Evolutionary conservation across 768 basidiomycete species (phyloP).

Genomic region (Fomitopsis pulvina): DNA sequence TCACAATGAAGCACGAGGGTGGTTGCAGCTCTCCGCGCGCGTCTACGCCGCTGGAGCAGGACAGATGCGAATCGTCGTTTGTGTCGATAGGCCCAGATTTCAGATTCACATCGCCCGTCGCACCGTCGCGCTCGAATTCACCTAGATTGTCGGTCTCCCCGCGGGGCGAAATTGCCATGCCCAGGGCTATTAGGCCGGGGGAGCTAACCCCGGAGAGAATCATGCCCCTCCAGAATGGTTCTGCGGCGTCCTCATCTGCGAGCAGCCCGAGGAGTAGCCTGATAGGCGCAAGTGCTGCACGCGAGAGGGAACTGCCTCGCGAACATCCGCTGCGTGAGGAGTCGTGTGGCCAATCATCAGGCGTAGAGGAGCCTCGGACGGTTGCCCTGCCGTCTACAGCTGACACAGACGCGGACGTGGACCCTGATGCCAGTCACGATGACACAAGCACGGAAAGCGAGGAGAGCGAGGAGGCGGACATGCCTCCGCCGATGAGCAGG

Average conservation of each 20-base stretch:
- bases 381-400: no score
- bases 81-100: neutral
- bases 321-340: no score
- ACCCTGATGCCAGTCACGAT: no score
- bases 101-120: neutral
- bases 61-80: neutral
- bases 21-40: neutral
- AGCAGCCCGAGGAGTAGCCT: neutral
- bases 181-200: neutral
- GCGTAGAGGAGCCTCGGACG: no score
- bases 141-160: no score
- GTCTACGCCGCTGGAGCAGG: slow-evolving; percentile 1
- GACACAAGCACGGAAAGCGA: neutral
- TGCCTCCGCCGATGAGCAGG: slow-evolving; percentile 11
- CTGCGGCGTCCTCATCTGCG: neutral
- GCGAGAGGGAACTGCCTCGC: no score
- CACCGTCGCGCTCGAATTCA: neutral
- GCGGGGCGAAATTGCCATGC: neutral
- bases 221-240: neutral
- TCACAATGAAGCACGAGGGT: neutral
- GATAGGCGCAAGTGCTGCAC: no score
- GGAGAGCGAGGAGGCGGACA: neutral
- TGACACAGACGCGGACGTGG: no score
- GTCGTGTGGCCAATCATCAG: no score
- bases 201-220: neutral